phyloP scores from a whole-genome alignment of 2,329 filamentous ascomycete genomes.

The Tolypocladium capitatum region DNA sequence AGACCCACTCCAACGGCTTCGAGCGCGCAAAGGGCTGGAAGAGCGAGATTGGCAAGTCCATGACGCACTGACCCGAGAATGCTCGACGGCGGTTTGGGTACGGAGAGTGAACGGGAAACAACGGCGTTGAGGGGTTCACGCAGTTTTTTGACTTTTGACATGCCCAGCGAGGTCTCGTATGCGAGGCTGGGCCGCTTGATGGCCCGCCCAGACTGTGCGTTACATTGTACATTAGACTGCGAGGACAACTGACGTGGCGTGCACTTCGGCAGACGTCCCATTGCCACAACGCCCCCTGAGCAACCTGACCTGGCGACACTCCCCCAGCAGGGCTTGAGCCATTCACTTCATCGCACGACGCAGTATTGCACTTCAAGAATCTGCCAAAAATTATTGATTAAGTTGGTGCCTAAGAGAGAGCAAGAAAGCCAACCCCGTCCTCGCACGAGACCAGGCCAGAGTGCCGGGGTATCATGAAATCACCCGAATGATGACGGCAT shows the following conservation, averaged over 20 bases:
- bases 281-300: not conserved
- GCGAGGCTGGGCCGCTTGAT: not conserved
- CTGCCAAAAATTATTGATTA: slow-evolving; percentile 10
- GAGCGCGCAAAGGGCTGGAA: slow-evolving; percentile 68
- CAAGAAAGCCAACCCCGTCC: slow-evolving; percentile 15
- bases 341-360: not conserved
- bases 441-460: slow-evolving; percentile 9
- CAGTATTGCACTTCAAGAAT: not conserved
- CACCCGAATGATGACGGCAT: not conserved
- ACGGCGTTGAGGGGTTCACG: not conserved
- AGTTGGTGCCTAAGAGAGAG: slow-evolving; percentile 18
- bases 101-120: not conserved
- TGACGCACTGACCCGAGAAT: slow-evolving; percentile 28
- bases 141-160: not conserved
- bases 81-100: not conserved
- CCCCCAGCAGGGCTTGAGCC: not conserved
- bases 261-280: not conserved
- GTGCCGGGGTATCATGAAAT: slow-evolving; percentile 12
- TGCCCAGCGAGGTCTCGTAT: too few relatives aligned
- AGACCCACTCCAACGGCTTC: slow-evolving; percentile 62
- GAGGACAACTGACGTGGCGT: not conserved
- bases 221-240: not conserved
- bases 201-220: not conserved
- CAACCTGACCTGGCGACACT: not conserved
- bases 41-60: slow-evolving; percentile 75